Conservation (phyloP, 495 filamentous ascomycete species). For the Lasiosphaeria miniovina region DNA sequence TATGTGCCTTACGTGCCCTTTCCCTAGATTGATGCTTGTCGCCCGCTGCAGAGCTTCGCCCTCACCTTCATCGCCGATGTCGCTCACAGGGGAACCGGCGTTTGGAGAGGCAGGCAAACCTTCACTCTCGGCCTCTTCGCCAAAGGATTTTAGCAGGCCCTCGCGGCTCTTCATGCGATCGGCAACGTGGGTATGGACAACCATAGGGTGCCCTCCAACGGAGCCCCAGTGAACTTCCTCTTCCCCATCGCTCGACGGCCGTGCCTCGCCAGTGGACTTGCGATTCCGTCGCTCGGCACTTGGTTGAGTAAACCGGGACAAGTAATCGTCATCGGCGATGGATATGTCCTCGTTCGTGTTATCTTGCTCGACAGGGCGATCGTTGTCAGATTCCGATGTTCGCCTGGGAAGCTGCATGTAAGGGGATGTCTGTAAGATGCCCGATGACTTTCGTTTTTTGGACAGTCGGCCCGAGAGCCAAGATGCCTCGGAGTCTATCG, state of each 20-base stretch:
- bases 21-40: slow-evolving; percentile 61
- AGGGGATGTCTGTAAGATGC: slow-evolving; percentile 27
- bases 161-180: slow-evolving; percentile 51
- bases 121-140: slow-evolving; percentile 28
- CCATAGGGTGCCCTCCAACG: slow-evolving; percentile 38
- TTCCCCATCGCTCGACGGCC: slow-evolving; percentile 46
- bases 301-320: slow-evolving; percentile 52
- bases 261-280: slow-evolving; percentile 43
- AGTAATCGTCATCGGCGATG: slow-evolving; percentile 63
- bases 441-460: slow-evolving; percentile 42
- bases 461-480: slow-evolving; percentile 73
- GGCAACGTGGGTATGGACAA: slow-evolving; percentile 31
- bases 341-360: slow-evolving; percentile 55
- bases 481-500: slow-evolving; percentile 85
- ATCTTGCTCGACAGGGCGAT: slow-evolving; percentile 15
- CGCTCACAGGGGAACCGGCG: slow-evolving; percentile 6
- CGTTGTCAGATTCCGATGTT: slow-evolving; percentile 36
- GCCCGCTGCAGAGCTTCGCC: slow-evolving; percentile 54
- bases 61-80: slow-evolving; percentile 45
- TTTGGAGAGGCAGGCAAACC: neutral
- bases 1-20: slow-evolving; percentile 63
- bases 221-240: slow-evolving; percentile 45
- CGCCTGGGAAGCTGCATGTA: slow-evolving; percentile 37
- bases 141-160: slow-evolving; percentile 57
- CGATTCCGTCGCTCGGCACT: slow-evolving; percentile 55